Evolutionary conservation across 2,329 filamentous ascomycete species (phyloP).

Genomic region (Pseudogymnoascus sp.): DNA sequence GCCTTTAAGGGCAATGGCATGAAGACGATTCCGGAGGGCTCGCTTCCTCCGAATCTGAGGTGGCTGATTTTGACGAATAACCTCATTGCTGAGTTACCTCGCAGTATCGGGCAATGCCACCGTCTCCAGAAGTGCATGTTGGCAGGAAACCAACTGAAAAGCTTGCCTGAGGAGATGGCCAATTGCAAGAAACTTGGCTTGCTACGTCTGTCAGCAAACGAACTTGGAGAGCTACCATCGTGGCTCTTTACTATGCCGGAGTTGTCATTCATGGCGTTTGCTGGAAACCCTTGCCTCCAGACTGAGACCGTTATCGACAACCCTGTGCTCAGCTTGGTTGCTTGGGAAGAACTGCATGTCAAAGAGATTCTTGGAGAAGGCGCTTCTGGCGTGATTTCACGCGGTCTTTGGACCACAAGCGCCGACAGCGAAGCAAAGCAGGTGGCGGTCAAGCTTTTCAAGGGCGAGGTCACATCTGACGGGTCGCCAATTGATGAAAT

Average conservation of each 20-base stretch:
- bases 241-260: slow-evolving; percentile 41
- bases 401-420: slow-evolving; percentile 30
- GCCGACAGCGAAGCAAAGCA: slow-evolving; percentile 27
- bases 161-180: slow-evolving; percentile 37
- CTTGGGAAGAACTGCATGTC: slow-evolving; percentile 37
- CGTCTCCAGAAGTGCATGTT: slow-evolving; percentile 44
- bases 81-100: slow-evolving; percentile 33
- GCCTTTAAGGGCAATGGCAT: slow-evolving; percentile 43
- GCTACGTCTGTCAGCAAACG: slow-evolving; percentile 40
- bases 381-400: slow-evolving; percentile 41
- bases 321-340: slow-evolving; percentile 32
- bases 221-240: slow-evolving; percentile 32
- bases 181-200: slow-evolving; percentile 39
- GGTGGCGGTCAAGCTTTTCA: slow-evolving; percentile 45
- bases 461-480: slow-evolving; percentile 41
- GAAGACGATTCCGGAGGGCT: slow-evolving; percentile 34
- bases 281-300: slow-evolving; percentile 39
- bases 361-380: slow-evolving; percentile 38
- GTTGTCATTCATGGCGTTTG: slow-evolving; percentile 42
- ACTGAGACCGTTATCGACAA: slow-evolving; percentile 14
- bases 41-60: slow-evolving; percentile 38
- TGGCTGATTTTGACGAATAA: slow-evolving; percentile 46
- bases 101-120: slow-evolving; percentile 37
- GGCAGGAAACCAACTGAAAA: slow-evolving; percentile 38
- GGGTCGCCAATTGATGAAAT: slow-evolving; percentile 45